Evolutionary conservation across 2,329 filamentous ascomycete genomes (phyloP), one percentile per base, ranked within the genome.

Genomic region (Allantophomopsis cytisporea): DNA sequence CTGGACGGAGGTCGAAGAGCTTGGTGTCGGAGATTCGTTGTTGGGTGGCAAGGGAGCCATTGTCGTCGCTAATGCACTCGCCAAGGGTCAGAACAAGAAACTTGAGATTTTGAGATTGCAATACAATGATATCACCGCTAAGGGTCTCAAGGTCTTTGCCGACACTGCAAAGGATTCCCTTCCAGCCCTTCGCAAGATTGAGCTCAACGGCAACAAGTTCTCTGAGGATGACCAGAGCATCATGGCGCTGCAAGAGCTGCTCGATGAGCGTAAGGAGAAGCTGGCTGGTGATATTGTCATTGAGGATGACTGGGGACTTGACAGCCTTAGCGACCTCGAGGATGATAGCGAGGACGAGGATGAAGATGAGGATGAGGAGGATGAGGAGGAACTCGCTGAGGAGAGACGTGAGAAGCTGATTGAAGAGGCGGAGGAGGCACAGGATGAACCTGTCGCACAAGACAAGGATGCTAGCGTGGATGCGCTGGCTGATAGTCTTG

Each of bases 121-220:
- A 58, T 96, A 83, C 69, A 96, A 96, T 63, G 91, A 98, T 49
- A 91, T 98, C 55, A 87, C 83, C 32, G 68, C 79, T 1, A 71
- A 76, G 41, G 83, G 81, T 14, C 60, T 96, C 37, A 78, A 83
- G 55, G 72, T 69, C 2, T 68, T 98, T 39, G 72, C 80, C 3
- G 64, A 72, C 15, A 84, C 83, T 2, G 77, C 77, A 4, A 75
- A 76, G 51, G 64, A 71, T 7, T 68, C 70, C 2, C 70, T 98
- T 7, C 87, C 86, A 2, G 72, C 73, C 11, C 65, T 98, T 48
- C 82, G 80, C 63, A 80, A 88, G 52, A 75, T 98, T 37, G 91
- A 96, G 63, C 66, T 98, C 48, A 96, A 98, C 58, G 91, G 91
- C 38, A 98, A 98, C 66, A 91, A 86, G 56, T 94, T 98, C 51